These are phyloP conservation scores for Calophaca sinica DNA, from an alignment of 306 rosid genomes.

Conservation along the genomic window DNA sequence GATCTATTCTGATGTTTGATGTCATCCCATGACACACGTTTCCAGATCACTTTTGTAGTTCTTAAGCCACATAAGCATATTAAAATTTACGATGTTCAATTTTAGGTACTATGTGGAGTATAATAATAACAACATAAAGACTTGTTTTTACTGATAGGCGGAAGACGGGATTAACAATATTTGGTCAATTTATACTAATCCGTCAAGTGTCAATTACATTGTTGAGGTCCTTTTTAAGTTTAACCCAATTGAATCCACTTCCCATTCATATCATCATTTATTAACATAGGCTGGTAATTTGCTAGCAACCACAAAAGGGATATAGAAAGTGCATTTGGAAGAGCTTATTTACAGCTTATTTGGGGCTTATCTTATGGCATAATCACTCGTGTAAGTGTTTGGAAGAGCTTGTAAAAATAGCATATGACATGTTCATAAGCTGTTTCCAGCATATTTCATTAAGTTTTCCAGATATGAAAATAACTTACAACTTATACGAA, in stretches of 20 bases:
- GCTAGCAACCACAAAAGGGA: no score
- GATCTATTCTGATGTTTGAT: background rate
- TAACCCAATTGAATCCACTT: background rate
- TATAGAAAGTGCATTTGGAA: no score
- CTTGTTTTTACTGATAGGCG: background rate
- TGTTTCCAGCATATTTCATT: no score
- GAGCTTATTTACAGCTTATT: no score
- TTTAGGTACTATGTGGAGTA: slow-evolving; percentile 10
- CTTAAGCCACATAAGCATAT: slow-evolving; percentile 4
- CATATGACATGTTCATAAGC: no score
- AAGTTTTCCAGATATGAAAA: no score
- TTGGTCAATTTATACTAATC: background rate
- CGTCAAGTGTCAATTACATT: slow-evolving; percentile 24
- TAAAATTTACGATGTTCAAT: background rate
- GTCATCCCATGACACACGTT: background rate
- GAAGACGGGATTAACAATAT: slow-evolving; percentile 11
- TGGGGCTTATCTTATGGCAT: no score
- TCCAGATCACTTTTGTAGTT: background rate
- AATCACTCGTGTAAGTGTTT: no score
- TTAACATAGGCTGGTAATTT: no score
- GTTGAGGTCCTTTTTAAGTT: slow-evolving; percentile 3
- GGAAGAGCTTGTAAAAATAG: no score
- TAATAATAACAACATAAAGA: background rate
- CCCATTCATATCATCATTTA: no score
- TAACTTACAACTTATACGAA: no score